A percentile compares a stretch with the other conserved stretches of the same genome.
Evolutionary conservation across 1,139 yeast genomes (phyloP).

Genomic region (Candida sp.): DNA sequence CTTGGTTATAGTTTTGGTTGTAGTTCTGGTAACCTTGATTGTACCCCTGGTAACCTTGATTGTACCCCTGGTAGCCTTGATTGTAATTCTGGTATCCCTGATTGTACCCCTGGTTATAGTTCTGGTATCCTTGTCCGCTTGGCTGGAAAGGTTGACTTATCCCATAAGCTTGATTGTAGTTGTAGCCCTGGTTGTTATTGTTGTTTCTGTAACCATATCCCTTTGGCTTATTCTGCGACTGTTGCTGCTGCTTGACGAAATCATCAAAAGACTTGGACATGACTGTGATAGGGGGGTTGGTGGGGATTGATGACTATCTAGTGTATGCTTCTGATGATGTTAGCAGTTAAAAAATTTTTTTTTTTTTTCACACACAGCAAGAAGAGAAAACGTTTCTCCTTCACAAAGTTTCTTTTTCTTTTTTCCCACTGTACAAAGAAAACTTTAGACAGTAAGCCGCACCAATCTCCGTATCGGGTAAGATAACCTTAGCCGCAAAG

Average conservation of each 20-base stretch:
- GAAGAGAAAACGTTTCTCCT: background rate
- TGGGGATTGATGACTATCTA: no score
- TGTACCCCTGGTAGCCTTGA: conserved; percentile 14
- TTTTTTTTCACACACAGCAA: background rate
- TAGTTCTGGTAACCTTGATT: conserved; percentile 15
- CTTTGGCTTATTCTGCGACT: conserved; percentile 23
- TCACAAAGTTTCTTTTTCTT: conserved; percentile 1
- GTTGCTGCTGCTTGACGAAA: conserved; percentile 30
- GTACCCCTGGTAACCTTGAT: conserved; percentile 15
- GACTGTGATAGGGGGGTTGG: background rate
- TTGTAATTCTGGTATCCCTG: conserved; percentile 6
- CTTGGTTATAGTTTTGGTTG: conserved; percentile 14
- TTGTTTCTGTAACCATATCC: conserved; percentile 27
- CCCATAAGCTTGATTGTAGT: conserved; percentile 3
- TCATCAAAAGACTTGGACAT: conserved; percentile 34
- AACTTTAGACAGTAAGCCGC: background rate
- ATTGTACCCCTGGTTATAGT: conserved; percentile 1
- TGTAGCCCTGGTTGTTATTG: conserved; percentile 4
- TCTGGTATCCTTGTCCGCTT: conserved; percentile 7
- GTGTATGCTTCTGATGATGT: background rate
- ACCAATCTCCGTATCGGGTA: background rate
- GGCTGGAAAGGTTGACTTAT: conserved; percentile 8
- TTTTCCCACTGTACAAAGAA: background rate
- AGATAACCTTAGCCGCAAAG: background rate
- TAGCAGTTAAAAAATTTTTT: background rate